A percentile compares a stretch with the other conserved stretches of the same genome.
Evolutionary conservation across 495 filamentous ascomycete genomes (phyloP).

Genomic region (Aspergillus biplanus): DNA sequence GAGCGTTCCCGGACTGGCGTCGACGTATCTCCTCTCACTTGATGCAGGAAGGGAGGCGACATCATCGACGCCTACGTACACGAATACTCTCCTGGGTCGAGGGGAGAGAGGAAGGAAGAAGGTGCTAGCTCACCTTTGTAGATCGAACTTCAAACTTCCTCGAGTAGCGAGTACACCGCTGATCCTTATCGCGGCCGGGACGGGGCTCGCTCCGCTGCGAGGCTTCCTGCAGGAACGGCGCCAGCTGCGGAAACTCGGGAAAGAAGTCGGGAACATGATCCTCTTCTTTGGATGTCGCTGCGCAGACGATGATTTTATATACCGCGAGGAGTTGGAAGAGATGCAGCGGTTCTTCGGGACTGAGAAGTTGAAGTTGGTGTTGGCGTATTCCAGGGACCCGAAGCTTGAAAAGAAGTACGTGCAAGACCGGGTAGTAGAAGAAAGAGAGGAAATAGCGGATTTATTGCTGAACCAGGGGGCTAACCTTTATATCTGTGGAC

Average conservation of each 20-base stretch:
- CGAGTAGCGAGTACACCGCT: slow-evolving; percentile 35
- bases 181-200: slow-evolving; percentile 52
- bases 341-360: slow-evolving; percentile 29
- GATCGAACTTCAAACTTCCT: slow-evolving; percentile 52
- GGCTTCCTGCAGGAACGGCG: slow-evolving; percentile 50
- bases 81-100: slow-evolving; percentile 21
- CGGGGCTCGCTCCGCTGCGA: slow-evolving; percentile 52
- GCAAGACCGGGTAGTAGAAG: slow-evolving; percentile 44
- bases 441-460: slow-evolving; percentile 34
- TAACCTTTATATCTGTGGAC: slow-evolving; percentile 55
- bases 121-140: slow-evolving; percentile 46
- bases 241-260: slow-evolving; percentile 42
- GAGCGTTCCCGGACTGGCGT: slow-evolving; percentile 47
- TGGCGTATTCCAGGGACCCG: slow-evolving; percentile 38
- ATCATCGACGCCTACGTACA: slow-evolving; percentile 28
- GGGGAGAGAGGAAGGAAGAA: slow-evolving; percentile 16
- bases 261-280: slow-evolving; percentile 42
- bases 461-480: slow-evolving; percentile 42
- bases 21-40: slow-evolving; percentile 49
- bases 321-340: slow-evolving; percentile 41
- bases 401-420: slow-evolving; percentile 37
- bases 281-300: slow-evolving; percentile 53
- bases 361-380: slow-evolving; percentile 33
- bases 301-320: slow-evolving; percentile 47
- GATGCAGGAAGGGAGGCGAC: not conserved